These are phyloP conservation scores for Parachlorella kessleri DNA, from an alignment of 139 green algal species.

Conservation along the genomic window DNA sequence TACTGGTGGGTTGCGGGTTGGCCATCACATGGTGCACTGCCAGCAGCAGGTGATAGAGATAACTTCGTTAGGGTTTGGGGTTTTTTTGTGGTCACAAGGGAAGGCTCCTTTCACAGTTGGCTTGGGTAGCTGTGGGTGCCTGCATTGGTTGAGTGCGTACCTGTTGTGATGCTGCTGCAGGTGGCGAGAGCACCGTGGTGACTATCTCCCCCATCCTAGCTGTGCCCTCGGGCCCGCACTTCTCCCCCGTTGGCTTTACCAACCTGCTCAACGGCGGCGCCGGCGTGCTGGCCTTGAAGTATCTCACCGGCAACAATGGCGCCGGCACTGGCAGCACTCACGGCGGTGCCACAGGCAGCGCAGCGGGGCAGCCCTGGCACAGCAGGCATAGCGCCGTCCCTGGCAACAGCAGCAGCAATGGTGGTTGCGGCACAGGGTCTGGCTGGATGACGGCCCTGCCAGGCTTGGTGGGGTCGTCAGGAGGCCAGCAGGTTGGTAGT, in stretches of 20 bases:
- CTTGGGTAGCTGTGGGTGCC: too few relatives aligned
- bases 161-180: constrained; percentile 11
- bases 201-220: constrained; percentile 13
- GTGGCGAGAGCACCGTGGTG: constrained; percentile 7
- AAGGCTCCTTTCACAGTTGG: constrained; percentile 16
- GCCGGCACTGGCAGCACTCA: not conserved
- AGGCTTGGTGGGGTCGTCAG: not conserved
- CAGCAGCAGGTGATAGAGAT: not conserved
- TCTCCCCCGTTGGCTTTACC: constrained; percentile 67
- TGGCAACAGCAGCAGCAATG: constrained; percentile 65
- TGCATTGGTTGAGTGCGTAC: not conserved
- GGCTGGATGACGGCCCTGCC: not conserved
- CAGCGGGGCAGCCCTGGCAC: constrained; percentile 48
- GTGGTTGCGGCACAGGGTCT: too few relatives aligned
- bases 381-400: constrained; percentile 63
- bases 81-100: constrained; percentile 12
- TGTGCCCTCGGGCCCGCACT: constrained; percentile 7
- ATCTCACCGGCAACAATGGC: not conserved
- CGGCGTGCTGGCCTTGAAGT: constrained; percentile 41
- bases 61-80: not conserved
- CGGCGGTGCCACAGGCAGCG: not conserved
- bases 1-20: too few relatives aligned
- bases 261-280: constrained; percentile 84
- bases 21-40: not conserved
- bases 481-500: not conserved